Evolutionary conservation across 2,329 filamentous ascomycete genomes (phyloP), one percentile per base, ranked within the genome.

Genomic region (Verticillium dahliae): DNA sequence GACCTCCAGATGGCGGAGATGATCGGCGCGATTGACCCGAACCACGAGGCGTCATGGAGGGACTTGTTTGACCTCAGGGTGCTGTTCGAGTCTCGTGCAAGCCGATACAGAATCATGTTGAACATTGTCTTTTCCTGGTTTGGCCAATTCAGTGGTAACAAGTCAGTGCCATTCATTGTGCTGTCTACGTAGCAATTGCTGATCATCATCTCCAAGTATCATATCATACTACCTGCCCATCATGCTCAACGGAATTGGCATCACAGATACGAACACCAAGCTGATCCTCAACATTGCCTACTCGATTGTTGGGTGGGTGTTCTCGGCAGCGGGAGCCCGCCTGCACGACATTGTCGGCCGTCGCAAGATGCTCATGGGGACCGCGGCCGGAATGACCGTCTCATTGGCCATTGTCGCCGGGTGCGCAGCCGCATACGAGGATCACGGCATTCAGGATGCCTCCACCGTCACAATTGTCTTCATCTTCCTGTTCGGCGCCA

Each of bases 21-120:
- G 65, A 56, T 34, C 14, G 9, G 14, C 4, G 58, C 63, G 11
- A 66, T 31, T 10, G 68, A 75, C 9, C 7, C 35, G 2, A 2
- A 9, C 41, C 68, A 70, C 39, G 70, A 75, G 31, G 75, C 75
- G 57, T 71, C 74, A 7, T 75, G 76, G 59, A 77, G 83, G 72
- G 75, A 76, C 57, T 76, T 74, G 74, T 76, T 73, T 73, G 74
- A 78, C 66, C 77, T 76, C 60, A 67, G 71, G 45, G 74, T 72
- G 6, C 68, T 77, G 14, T 74, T 76, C 67, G 75, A 72, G 63
- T 71, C 66, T 61, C 67, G 65, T 7, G 67, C 71, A 1, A 70
- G 71, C 6, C 67, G 70, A 35, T 75, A 74, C 61, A 72, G 76
- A 33, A 68, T 79, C 13, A 64, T 72, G 27, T 71, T 68, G 41